Conservation (phyloP, 352 stramenopile species). For the Phytopythium sindhum region DNA sequence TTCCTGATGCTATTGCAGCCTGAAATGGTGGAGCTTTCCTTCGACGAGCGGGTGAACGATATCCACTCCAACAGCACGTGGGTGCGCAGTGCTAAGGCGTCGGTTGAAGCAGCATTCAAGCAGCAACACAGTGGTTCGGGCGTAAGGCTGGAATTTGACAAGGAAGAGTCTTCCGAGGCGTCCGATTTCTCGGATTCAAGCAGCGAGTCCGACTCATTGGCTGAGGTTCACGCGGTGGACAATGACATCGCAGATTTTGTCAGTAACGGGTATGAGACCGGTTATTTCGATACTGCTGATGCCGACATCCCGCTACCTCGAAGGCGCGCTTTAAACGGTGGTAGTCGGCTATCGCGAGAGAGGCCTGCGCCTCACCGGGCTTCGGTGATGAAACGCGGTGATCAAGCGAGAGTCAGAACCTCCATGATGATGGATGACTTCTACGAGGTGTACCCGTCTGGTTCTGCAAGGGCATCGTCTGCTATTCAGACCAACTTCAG, state of each 20-base stretch:
- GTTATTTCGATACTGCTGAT: neutral
- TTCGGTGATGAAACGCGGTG: neutral
- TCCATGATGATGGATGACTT: neutral
- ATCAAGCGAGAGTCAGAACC: neutral
- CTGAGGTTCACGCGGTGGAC: neutral
- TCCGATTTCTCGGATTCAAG: neutral
- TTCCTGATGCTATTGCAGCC: neutral
- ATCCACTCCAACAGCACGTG: constrained; percentile 54
- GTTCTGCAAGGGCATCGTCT: neutral
- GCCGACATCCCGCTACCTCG: neutral
- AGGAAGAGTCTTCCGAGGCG: neutral
- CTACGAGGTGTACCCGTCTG: neutral
- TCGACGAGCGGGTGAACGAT: constrained; percentile 38
- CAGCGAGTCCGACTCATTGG: neutral
- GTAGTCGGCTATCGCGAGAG: neutral
- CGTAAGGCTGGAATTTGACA: neutral
- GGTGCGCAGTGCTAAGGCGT: constrained; percentile 33
- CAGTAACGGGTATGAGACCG: neutral
- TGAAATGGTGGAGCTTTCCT: constrained; percentile 32
- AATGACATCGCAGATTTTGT: constrained; percentile 1
- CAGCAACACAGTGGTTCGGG: neutral
- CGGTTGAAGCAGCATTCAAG: neutral
- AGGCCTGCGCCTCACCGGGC: neutral
- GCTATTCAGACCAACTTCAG: constrained; percentile 5
- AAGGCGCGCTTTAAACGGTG: neutral